phyloP scores from a whole-genome alignment of 257 asterid genomes.

The Fraxinus pennsylvanica region DNA sequence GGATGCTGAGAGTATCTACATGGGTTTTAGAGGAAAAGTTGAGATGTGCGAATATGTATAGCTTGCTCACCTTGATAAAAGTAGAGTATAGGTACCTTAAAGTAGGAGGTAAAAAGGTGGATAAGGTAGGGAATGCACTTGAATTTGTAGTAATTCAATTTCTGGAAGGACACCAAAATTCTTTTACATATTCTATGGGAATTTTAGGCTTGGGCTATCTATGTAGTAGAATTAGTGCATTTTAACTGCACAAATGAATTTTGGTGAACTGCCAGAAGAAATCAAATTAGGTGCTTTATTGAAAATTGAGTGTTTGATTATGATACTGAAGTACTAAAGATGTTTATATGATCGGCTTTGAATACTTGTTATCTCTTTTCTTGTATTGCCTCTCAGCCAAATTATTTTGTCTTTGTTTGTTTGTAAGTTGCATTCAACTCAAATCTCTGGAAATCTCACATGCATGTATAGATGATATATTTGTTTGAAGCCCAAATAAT shows the following conservation, averaged over 20 bases:
- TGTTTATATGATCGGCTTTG: too few species aligned
- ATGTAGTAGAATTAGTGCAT: neutral
- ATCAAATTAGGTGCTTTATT: neutral
- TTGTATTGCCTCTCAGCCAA: neutral
- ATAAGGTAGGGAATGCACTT: neutral
- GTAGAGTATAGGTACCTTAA: neutral
- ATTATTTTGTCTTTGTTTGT: neutral
- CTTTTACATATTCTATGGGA: neutral
- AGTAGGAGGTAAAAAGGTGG: neutral
- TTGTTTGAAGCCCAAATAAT: neutral
- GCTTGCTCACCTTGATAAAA: neutral
- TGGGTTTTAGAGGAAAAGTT: neutral
- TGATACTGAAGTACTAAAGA: neutral
- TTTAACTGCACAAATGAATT: neutral
- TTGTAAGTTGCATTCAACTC: neutral
- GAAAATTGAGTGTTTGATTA: neutral
- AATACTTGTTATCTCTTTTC: neutral
- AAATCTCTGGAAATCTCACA: neutral
- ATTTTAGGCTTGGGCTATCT: neutral
- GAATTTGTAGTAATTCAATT: neutral
- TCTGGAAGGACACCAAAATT: neutral
- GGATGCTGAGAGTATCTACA: neutral
- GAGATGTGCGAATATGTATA: neutral
- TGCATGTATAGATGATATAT: neutral
- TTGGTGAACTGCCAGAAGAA: neutral